Evolutionary conservation across 208 protist species (phyloP).

Genomic region (Herpetomonas samuelpessoai): DNA sequence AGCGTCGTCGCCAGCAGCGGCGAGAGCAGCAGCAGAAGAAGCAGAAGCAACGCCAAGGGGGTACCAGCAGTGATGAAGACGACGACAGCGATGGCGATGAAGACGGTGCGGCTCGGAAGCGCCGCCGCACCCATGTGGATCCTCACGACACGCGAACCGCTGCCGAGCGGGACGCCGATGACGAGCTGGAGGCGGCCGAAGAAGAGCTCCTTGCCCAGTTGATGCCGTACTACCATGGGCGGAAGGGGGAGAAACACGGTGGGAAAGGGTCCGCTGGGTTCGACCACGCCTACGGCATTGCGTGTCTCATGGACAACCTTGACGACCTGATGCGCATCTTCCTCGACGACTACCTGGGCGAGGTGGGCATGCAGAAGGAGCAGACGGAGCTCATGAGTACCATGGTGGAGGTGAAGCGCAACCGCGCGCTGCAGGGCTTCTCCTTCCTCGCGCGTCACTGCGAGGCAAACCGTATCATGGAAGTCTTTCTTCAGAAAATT

Average conservation of each 20-base stretch:
- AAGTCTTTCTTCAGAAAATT: constrained; percentile 75
- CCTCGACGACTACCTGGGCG: constrained; percentile 91
- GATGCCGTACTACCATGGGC: constrained; percentile 16
- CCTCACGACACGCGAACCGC: neutral
- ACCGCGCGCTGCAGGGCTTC: constrained; percentile 83
- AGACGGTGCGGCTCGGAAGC: neutral
- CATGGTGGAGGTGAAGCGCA: constrained; percentile 89
- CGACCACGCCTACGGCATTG: constrained; percentile 68
- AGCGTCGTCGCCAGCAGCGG: constrained; percentile 1
- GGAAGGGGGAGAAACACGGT: constrained; percentile 9
- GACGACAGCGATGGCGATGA: constrained; percentile 15
- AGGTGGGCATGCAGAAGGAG: constrained; percentile 85
- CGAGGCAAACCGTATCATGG: constrained; percentile 64
- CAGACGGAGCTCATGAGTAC: constrained; percentile 90
- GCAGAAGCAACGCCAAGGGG: neutral
- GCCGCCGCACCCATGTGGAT: neutral
- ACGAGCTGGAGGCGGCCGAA: constrained; percentile 41
- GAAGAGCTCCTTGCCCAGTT: constrained; percentile 56
- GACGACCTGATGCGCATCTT: constrained; percentile 83
- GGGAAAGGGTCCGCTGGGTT: constrained; percentile 24
- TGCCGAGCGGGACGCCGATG: constrained; percentile 21
- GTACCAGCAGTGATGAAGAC: constrained; percentile 5
- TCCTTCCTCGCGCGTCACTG: constrained; percentile 76
- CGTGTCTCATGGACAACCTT: constrained; percentile 59
- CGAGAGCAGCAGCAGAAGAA: constrained; percentile 8